Conservation (phyloP, 805 yeast species). For the Monosporozyma servazzii region DNA sequence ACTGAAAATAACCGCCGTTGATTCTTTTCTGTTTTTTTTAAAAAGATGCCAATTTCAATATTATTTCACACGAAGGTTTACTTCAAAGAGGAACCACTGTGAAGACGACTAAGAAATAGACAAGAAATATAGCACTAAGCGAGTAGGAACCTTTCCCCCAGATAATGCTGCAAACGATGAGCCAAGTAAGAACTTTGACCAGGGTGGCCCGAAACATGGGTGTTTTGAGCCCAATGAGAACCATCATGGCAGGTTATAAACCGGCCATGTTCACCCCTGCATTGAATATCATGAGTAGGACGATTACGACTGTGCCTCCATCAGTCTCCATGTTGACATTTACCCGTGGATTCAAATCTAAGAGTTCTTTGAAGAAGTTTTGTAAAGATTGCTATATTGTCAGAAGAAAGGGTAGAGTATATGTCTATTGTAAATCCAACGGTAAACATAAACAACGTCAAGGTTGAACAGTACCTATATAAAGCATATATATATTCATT, state of each 20-base stretch:
- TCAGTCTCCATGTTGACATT: neutral
- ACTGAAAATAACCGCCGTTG: neutral
- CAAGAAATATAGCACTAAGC: neutral
- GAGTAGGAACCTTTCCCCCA: neutral
- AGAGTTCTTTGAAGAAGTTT: constrained; percentile 87
- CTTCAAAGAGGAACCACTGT: neutral
- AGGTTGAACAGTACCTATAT: constrained; percentile 35
- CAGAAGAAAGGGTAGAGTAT: constrained; percentile 89
- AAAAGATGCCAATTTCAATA: neutral
- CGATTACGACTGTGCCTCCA: neutral
- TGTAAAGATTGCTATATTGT: constrained; percentile 89
- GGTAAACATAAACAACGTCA: constrained; percentile 94
- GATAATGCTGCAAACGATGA: neutral
- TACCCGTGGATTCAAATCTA: constrained; percentile 76
- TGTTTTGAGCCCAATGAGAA: neutral
- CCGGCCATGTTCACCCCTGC: neutral
- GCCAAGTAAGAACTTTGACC: neutral
- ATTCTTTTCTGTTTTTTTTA: neutral
- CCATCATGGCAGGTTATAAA: neutral
- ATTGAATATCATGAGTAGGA: neutral
- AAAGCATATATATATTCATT: neutral
- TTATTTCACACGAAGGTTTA: neutral
- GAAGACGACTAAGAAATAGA: neutral
- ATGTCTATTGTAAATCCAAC: constrained; percentile 86
- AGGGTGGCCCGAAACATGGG: neutral